A percentile compares a stretch with the other conserved stretches of the same genome.
Conservation (phyloP, 148 eudicot species). For the Camellia sinensis region DNA sequence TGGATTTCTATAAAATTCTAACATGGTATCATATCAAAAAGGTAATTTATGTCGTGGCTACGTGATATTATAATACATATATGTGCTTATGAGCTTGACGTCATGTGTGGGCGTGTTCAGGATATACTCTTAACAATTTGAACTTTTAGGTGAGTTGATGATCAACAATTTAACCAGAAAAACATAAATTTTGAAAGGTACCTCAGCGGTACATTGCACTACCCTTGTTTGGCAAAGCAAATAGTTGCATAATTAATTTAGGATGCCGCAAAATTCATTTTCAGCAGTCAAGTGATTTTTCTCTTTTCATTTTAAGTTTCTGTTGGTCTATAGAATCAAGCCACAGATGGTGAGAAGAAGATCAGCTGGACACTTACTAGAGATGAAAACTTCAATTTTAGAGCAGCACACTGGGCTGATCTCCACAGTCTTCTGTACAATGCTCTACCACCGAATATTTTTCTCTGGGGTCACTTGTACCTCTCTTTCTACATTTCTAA, state of each 20-base stretch:
- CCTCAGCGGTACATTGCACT: too few relatives aligned
- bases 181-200: too few relatives aligned
- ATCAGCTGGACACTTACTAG: constrained; percentile 43
- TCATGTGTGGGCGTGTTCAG: too few relatives aligned
- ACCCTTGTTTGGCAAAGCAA: background rate
- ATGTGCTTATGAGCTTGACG: too few relatives aligned
- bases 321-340: constrained; percentile 43
- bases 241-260: background rate
- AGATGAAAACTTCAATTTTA: constrained; percentile 67
- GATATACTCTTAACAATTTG: too few relatives aligned
- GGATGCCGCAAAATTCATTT: too few relatives aligned
- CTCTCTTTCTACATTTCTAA: constrained; percentile 45
- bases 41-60: too few relatives aligned
- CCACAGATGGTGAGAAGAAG: constrained; percentile 46
- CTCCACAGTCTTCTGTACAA: constrained; percentile 59
- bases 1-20: too few relatives aligned
- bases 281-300: background rate
- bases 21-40: too few relatives aligned
- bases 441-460: constrained; percentile 43
- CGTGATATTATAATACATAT: too few relatives aligned
- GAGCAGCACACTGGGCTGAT: constrained; percentile 83
- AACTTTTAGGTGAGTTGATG: too few relatives aligned
- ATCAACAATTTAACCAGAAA: background rate
- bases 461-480: constrained; percentile 67
- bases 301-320: background rate